Evolutionary conservation across 805 yeast genomes (phyloP).

Genomic region (Kuraishia ogatae): DNA sequence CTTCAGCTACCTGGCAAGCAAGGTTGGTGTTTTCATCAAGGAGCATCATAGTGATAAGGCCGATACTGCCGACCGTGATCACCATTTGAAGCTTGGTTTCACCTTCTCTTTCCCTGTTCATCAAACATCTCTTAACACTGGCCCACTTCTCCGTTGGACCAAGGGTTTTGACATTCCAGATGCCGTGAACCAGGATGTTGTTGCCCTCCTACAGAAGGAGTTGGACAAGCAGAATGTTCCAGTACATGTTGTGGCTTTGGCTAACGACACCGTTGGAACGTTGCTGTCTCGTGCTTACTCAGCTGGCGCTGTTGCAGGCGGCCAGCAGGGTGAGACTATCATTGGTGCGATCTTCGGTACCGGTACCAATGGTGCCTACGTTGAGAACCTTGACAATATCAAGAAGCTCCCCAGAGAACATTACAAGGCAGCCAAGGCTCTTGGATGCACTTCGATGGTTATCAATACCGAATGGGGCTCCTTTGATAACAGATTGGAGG

Average conservation of each 20-base stretch:
- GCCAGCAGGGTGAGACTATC: constrained; percentile 65
- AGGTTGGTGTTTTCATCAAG: constrained; percentile 55
- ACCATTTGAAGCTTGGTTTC: constrained; percentile 69
- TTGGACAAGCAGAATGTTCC: constrained; percentile 52
- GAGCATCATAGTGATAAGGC: constrained; percentile 45
- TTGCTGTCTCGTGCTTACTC: constrained; percentile 81
- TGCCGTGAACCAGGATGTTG: constrained; percentile 79
- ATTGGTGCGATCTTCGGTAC: constrained; percentile 94
- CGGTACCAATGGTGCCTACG: constrained; percentile 95
- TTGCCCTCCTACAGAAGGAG: constrained; percentile 59
- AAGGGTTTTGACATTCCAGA: constrained; percentile 88
- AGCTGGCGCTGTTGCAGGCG: constrained; percentile 40
- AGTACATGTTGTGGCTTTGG: constrained; percentile 75
- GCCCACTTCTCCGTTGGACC: constrained; percentile 89
- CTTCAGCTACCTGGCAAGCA: constrained; percentile 67
- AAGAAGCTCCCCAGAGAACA: constrained; percentile 55
- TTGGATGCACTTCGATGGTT: constrained; percentile 64
- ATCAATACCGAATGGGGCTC: constrained; percentile 98
- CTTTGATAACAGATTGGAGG: constrained; percentile 73
- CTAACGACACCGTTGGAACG: constrained; percentile 96
- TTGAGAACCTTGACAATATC: constrained; percentile 67
- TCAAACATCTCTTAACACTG: constrained; percentile 73
- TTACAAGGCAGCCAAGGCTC: constrained; percentile 25
- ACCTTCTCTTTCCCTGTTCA: constrained; percentile 91
- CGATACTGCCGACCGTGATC: constrained; percentile 10